These are phyloP conservation scores for Opeltia flavorubescens DNA, from an alignment of 495 filamentous ascomycete species.

Conservation along the genomic window DNA sequence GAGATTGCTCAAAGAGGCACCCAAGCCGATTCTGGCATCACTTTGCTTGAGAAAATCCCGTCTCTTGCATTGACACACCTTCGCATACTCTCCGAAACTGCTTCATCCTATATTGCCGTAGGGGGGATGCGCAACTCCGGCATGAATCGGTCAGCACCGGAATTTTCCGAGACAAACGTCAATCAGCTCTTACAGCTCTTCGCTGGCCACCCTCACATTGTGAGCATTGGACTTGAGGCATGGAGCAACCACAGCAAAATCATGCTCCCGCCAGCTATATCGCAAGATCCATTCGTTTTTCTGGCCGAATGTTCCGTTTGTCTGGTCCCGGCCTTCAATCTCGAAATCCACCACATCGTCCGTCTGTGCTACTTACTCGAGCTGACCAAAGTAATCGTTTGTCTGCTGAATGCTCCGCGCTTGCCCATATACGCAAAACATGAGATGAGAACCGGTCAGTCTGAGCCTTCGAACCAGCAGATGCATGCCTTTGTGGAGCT, in stretches of 20 bases:
- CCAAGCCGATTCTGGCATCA: slow-evolving; percentile 58
- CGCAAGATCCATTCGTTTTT: slow-evolving; percentile 74
- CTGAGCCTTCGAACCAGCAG: neutral
- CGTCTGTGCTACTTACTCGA: slow-evolving; percentile 87
- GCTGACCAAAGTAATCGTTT: slow-evolving; percentile 61
- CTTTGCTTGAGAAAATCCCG: slow-evolving; percentile 72
- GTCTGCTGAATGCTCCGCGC: slow-evolving; percentile 20
- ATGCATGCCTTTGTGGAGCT: neutral
- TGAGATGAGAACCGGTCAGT: neutral
- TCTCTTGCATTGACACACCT: slow-evolving; percentile 71
- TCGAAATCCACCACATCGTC: slow-evolving; percentile 71
- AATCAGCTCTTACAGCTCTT: slow-evolving; percentile 71
- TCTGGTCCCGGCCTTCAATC: slow-evolving; percentile 52
- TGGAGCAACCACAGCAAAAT: slow-evolving; percentile 10
- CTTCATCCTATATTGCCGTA: slow-evolving; percentile 68
- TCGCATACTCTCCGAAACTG: slow-evolving; percentile 81
- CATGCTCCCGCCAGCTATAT: slow-evolving; percentile 23
- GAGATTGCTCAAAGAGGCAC: slow-evolving; percentile 89
- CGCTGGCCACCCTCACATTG: slow-evolving; percentile 35
- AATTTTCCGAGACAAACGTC: slow-evolving; percentile 56
- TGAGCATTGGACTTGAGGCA: slow-evolving; percentile 6
- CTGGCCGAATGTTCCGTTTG: slow-evolving; percentile 59
- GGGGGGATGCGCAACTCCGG: slow-evolving; percentile 48
- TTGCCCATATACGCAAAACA: neutral
- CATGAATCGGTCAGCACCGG: slow-evolving; percentile 44